Evolutionary conservation across 129 eudicot genomes (phyloP), one percentile per base, ranked within the genome.

Genomic region (Chrysanthemum lavandulifolium): DNA sequence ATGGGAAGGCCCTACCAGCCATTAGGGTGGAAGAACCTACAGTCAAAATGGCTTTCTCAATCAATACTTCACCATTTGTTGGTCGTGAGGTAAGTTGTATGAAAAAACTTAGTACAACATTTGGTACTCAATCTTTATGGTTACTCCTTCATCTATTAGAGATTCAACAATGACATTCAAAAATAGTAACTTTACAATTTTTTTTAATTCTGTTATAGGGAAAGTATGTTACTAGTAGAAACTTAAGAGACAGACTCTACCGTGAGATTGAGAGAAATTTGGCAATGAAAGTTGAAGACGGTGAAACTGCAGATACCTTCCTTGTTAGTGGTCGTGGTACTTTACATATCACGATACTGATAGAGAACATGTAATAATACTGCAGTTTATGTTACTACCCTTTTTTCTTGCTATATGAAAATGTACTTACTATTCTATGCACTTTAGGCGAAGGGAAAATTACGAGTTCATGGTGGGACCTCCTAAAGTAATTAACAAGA

Each of bases 391-490:
- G 47, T 64, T 25, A 1, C 29, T 31, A 56, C 45, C 60, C 55
- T 10, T 82, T 1, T 70, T 47, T 51, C 19, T 43, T 29, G 6
- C 52, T 15, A 6, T 33, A 50, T 47, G 23, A 67, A 1, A 19
- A 14, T 67, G 14, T 67, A 52, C 14, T 64, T 57, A 71, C 56
- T 49, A 60, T 61, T 56, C 19, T 63, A 23, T 40, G 60, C 58
- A 13, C 40, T 75, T 49, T 86, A 94, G 99, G 99, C 87, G 99
- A 76, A 88, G 99, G 71, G 98, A 94, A 88, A 92, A 89, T 63
- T 94, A 86, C 49, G 99, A 90, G 84, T 94, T 94, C 91, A 90
- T 94, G 98, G 98, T 94, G 79, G 98, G 98, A 65, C 98, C 98
- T 16, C 96, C 97, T 1, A 94, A 94, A 81, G 98, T 94, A n/a